Conservation (phyloP, 306 rosid species). For the Pachyrhizus erosus region DNA sequence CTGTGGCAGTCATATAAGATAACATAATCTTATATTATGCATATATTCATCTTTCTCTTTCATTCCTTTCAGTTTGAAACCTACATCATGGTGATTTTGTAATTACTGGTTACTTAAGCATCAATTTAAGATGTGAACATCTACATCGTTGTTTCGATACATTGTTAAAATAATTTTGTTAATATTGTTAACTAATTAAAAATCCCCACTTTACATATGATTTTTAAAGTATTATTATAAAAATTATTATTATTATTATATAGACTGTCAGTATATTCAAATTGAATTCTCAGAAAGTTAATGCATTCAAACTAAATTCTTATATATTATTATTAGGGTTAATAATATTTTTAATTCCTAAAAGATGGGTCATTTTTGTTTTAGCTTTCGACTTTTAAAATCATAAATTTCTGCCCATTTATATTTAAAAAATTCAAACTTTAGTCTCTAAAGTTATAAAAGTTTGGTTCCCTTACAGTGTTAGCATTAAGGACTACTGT, state of each 20-base stretch:
- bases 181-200: too few relatives aligned
- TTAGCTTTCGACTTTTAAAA: background rate
- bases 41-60: background rate
- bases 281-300: background rate
- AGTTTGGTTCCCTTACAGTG: background rate
- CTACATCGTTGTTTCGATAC: background rate
- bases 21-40: background rate
- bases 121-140: background rate
- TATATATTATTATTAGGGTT: background rate
- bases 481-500: background rate
- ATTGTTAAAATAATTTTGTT: too few relatives aligned
- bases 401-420: background rate
- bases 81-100: background rate
- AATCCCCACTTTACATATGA: too few relatives aligned
- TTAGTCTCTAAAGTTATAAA: background rate
- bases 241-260: background rate
- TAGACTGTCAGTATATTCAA: background rate
- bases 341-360: background rate
- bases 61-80: background rate
- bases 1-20: background rate
- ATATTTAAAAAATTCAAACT: background rate
- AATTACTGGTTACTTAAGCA: background rate
- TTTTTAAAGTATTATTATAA: too few relatives aligned
- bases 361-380: background rate
- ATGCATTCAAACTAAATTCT: background rate